Evolutionary conservation across 352 stramenopile species (phyloP).

Genomic region (Phytophthora europaea): DNA sequence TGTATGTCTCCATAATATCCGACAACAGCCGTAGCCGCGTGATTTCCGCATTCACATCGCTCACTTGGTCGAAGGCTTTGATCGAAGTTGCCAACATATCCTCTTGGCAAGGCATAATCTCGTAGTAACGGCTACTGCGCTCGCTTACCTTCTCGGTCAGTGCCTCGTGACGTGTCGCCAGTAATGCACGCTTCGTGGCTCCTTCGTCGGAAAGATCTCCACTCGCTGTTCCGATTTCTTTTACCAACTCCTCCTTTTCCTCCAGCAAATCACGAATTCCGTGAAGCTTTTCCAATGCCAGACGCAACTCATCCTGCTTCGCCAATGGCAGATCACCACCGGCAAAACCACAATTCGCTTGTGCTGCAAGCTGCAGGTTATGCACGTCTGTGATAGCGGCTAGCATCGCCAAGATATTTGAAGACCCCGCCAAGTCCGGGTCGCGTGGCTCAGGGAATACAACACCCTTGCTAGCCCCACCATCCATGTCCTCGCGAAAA

Average conservation of each 20-base stretch:
- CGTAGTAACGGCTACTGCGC: slow-evolving; percentile 81
- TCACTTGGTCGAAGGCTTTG: slow-evolving; percentile 64
- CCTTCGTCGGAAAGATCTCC: slow-evolving; percentile 61
- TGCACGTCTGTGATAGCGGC: slow-evolving; percentile 77
- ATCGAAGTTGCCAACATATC: slow-evolving; percentile 66
- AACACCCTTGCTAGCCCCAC: slow-evolving; percentile 10
- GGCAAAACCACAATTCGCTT: slow-evolving; percentile 55
- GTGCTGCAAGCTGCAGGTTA: slow-evolving; percentile 74
- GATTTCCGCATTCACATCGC: slow-evolving; percentile 76
- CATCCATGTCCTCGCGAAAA: slow-evolving; percentile 55
- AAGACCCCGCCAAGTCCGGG: slow-evolving; percentile 27
- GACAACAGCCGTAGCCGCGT: slow-evolving; percentile 66
- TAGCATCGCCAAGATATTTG: slow-evolving; percentile 62
- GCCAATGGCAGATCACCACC: slow-evolving; percentile 66
- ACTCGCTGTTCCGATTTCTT: slow-evolving; percentile 59
- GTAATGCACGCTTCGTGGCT: slow-evolving; percentile 45
- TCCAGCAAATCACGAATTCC: slow-evolving; percentile 65
- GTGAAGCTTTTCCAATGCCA: slow-evolving; percentile 54
- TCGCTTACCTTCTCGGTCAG: slow-evolving; percentile 79
- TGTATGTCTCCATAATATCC: slow-evolving; percentile 83
- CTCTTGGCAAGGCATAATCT: slow-evolving; percentile 83
- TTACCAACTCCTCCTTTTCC: slow-evolving; percentile 55
- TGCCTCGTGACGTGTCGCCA: slow-evolving; percentile 57
- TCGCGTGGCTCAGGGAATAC: slow-evolving; percentile 50
- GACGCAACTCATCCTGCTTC: slow-evolving; percentile 64